Base-by-base conservation (phyloP, 192 early-diverging fungal species). In the Entomortierella parvispora region DNA sequence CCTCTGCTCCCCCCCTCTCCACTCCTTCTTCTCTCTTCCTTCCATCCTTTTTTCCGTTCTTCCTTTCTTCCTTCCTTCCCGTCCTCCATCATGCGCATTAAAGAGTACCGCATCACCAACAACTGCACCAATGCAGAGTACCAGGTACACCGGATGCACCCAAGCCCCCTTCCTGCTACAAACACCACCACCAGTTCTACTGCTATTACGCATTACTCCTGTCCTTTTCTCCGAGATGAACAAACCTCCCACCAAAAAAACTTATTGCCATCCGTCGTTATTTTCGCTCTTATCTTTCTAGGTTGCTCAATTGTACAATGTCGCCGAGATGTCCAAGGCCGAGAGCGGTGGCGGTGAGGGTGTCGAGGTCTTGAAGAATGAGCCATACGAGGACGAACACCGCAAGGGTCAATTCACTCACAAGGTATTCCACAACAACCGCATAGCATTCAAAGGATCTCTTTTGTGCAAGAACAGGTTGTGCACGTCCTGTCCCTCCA, bases 271-370 rank as follows among this genome's bases (percentile, higher is more conserved):
- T 66, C 29, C 49, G 49, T 65, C 31, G 28, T 37, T 20, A n/a
- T n/a, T 26, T 45, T 61, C 58, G 26, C 22, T 63, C 29, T 65
- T 66, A 32, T 33, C 49, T 55, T 43, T 15, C 10, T 62, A 82
- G 81, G 76, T 89, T 66, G 92, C 88, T 28, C 92, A 93, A 80
- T 80, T 93, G 22, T 93, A 89, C 68, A 86, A 88, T 33, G 90
- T 91, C 48, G 91, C 91, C 47, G 82, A 91, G 81, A 89, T 90
- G 75, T 92, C 91, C 18, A 87, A 91, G 63, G 88, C 86, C 54
- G 89, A 92, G 71, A 93, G 91, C 9, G 91, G 92, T 37, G 89
- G 88, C 22, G 92, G 92, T 47, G 92, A 93, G 69, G 92, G 92
- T 57, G 92, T 93, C 45, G 90, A 93, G 81, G 89, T 93, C 34